Evolutionary conservation across 345 rosid species (phyloP).

Genomic region (Boechera divaricarpa): DNA sequence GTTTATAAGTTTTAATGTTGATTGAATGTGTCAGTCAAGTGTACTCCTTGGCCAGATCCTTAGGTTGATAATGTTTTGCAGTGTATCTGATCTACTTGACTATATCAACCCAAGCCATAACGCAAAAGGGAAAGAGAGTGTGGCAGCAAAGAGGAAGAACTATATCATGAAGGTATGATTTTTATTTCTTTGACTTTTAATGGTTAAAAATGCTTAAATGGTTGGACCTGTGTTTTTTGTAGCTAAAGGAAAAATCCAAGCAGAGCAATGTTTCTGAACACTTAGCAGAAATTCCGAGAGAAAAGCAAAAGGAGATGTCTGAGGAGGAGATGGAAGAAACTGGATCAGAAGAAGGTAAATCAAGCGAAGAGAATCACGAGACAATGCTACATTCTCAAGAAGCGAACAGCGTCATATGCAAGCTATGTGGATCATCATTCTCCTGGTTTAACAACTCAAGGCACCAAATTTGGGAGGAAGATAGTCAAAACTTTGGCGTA

Average conservation of each 20-base stretch:
- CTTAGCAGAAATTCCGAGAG: slow-evolving; percentile 56
- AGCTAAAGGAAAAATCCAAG: slow-evolving; percentile 69
- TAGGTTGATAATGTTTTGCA: slow-evolving; percentile 50
- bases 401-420: slow-evolving; percentile 68
- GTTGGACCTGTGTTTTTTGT: slow-evolving; percentile 38
- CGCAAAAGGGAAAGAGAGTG: slow-evolving; percentile 70
- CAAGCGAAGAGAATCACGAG: slow-evolving; percentile 49
- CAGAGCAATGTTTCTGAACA: slow-evolving; percentile 50
- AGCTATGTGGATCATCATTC: slow-evolving; percentile 63
- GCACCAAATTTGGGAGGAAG: slow-evolving; percentile 81
- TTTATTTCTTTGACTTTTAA: background rate
- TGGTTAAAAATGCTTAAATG: slow-evolving; percentile 1
- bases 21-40: slow-evolving; percentile 29
- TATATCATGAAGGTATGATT: slow-evolving; percentile 67
- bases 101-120: slow-evolving; percentile 88
- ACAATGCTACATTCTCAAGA: slow-evolving; percentile 65
- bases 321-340: slow-evolving; percentile 57
- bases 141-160: slow-evolving; percentile 70
- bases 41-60: slow-evolving; percentile 36
- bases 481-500: slow-evolving; percentile 78
- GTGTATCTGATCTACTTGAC: slow-evolving; percentile 96
- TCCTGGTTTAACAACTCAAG: slow-evolving; percentile 54
- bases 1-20: slow-evolving; percentile 12
- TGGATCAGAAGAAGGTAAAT: slow-evolving; percentile 49
- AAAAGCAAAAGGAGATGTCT: slow-evolving; percentile 53